These are phyloP conservation scores for Cercophora scortea DNA, from an alignment of 495 filamentous ascomycete species.

Conservation along the genomic window DNA sequence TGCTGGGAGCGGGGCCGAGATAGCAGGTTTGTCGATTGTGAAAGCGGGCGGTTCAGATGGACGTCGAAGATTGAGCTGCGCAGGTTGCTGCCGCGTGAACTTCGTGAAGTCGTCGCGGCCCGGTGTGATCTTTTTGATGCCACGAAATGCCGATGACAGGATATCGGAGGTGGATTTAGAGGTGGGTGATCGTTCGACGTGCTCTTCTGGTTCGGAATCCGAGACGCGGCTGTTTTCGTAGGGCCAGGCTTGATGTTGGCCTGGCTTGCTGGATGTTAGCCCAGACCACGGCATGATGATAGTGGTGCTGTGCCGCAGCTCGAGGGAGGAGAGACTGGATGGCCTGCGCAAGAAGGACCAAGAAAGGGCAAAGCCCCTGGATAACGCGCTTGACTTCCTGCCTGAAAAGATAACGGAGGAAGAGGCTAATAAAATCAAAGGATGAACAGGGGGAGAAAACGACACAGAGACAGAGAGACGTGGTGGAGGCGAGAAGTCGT, in stretches of 20 bases:
- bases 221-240: conserved; percentile 22
- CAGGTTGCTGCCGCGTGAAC: conserved; percentile 19
- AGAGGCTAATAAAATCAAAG: neutral
- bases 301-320: conserved; percentile 9
- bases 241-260: conserved; percentile 14
- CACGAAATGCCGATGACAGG: conserved; percentile 40
- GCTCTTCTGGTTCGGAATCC: conserved; percentile 33
- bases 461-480: neutral
- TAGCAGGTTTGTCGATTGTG: conserved; percentile 12
- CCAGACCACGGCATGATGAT: conserved; percentile 20
- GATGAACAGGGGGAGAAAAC: neutral
- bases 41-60: conserved; percentile 17
- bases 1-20: conserved; percentile 18
- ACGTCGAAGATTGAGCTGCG: conserved; percentile 23
- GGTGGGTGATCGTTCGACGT: conserved; percentile 18
- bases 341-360: neutral
- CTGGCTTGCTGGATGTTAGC: conserved; percentile 23
- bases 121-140: conserved; percentile 40
- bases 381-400: neutral
- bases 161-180: conserved; percentile 34
- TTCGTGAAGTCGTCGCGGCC: conserved; percentile 28
- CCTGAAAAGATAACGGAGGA: neutral
- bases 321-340: neutral
- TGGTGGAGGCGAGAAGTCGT: conserved; percentile 4
- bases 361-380: neutral